Evolutionary conservation across 2,329 filamentous ascomycete genomes (phyloP), one percentile per base, ranked within the genome.

Genomic region (Aspergillus costaricaensis): DNA sequence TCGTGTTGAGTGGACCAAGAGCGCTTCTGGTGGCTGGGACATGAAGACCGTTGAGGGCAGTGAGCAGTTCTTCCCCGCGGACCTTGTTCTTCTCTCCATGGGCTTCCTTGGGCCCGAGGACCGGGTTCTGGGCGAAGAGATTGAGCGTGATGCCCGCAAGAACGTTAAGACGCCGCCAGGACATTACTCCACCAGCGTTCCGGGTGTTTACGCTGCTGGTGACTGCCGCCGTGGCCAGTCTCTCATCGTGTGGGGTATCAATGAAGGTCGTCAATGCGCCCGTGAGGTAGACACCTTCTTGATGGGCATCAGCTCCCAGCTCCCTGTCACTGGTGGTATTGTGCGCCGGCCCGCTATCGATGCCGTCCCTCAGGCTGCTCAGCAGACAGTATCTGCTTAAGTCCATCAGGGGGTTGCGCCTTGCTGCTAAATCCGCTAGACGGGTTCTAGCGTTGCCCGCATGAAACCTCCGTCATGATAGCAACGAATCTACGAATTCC

Each of bases 171-270:
- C 94, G 8, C 83, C 92, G 30, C 84, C 89, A 56, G 92, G 92
- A 68, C 89, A 93, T 74, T 97, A 97, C 79, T 85, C 85, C 72
- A 97, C 94, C 72, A 97, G 94, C 74, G 77, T 96, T 23, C 85
- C 90, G 15, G 94, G 93, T 65, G 88, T 97, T 55, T 97, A 96
- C 76, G 92, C 94, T 62, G 94, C 94, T 63, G 94, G 94, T 79
- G 94, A 98, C 79, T 97, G 94, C 79, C 90, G 93, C 63, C 90
- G 94, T 73, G 94, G 94, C 59, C 94, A 98, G 81, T 96, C 92
- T 58, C 83, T 98, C 60, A 97, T 98, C 78, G 93, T 98, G 67
- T 98, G 93, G 90, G 94, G 93, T 75, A 98, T 98, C 83, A 98
- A 98, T 75, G 94, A 98, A 81, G 94, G 94, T 71, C 91, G 94